Evolutionary conservation across 768 basidiomycete species (phyloP).

Genomic region (Lanmaoa pseudosensibilis): DNA sequence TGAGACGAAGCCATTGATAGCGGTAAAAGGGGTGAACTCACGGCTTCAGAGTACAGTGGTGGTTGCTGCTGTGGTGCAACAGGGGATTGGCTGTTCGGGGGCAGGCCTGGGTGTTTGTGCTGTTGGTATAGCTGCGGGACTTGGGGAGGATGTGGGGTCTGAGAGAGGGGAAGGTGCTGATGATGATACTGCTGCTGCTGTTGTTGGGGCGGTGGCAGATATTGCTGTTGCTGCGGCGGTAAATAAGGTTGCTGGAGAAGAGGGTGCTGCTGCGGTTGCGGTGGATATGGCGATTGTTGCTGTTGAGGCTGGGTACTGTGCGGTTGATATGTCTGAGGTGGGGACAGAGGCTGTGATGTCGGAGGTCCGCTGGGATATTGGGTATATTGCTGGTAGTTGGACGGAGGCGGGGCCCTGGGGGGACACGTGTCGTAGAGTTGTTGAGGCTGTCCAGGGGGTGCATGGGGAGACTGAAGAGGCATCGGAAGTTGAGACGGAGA

Average conservation of each 20-base stretch:
- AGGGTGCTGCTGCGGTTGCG: constrained; percentile 10
- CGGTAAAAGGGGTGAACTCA: constrained; percentile 2
- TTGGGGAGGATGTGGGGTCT: constrained; percentile 12
- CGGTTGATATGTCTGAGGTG: constrained; percentile 14
- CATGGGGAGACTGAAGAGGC: constrained; percentile 10
- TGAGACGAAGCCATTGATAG: neutral
- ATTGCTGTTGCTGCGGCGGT: constrained; percentile 10
- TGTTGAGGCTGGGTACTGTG: constrained; percentile 19
- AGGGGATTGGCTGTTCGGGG: constrained; percentile 9
- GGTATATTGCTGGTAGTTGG: constrained; percentile 15
- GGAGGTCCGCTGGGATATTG: constrained; percentile 12
- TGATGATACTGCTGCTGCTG: constrained; percentile 5
- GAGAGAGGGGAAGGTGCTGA: constrained; percentile 18
- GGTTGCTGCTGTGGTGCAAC: constrained; percentile 1
- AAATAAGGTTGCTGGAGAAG: constrained; percentile 12
- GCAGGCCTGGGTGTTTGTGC: constrained; percentile 3
- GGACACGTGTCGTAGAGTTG: constrained; percentile 10
- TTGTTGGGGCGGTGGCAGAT: constrained; percentile 4
- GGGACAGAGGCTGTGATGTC: constrained; percentile 10
- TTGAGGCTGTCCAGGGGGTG: constrained; percentile 13
- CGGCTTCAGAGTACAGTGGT: constrained; percentile 7
- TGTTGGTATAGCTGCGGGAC: constrained; percentile 19
- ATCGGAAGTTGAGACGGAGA: constrained; percentile 11
- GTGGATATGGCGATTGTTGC: constrained; percentile 11
- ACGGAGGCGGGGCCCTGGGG: neutral